A percentile compares a stretch with the other conserved stretches of the same genome.
phyloP scores from a whole-genome alignment of 73 alveolate genomes.

The Paramecium octaurelia region DNA sequence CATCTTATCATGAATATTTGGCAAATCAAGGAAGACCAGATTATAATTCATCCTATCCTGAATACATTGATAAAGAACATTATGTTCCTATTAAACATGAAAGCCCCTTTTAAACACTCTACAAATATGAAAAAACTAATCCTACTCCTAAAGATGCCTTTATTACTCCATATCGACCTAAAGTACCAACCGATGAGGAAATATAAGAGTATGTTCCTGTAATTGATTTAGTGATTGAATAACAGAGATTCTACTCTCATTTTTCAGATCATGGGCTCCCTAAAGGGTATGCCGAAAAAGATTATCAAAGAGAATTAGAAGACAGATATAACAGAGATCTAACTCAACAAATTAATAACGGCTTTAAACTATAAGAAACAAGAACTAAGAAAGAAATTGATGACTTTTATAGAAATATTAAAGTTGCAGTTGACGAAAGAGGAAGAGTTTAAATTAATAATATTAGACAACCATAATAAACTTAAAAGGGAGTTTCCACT shows the following conservation, averaged over 20 bases:
- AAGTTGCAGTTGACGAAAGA: neutral
- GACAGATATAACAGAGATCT: neutral
- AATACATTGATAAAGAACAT: neutral
- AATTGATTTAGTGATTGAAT: neutral
- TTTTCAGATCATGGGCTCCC: neutral
- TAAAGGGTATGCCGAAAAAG: neutral
- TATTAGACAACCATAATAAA: neutral
- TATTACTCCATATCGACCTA: neutral
- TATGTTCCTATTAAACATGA: neutral
- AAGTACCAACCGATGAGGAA: neutral
- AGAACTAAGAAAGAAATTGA: neutral
- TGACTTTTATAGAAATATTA: neutral
- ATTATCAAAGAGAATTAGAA: neutral
- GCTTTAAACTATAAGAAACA: neutral
- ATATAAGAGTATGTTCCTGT: neutral
- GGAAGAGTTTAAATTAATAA: neutral
- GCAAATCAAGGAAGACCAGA: neutral
- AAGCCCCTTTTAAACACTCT: neutral
- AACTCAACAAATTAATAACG: neutral
- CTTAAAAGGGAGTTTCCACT: neutral
- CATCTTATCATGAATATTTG: neutral
- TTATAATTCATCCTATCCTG: neutral
- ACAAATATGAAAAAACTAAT: neutral
- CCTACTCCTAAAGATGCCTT: conserved; percentile 15
- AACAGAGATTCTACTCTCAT: neutral